A percentile compares a stretch with the other conserved stretches of the same genome.
These are phyloP conservation scores for Pyricularia grisea DNA, from an alignment of 2,329 filamentous ascomycete genomes.

Conservation along the genomic window DNA sequence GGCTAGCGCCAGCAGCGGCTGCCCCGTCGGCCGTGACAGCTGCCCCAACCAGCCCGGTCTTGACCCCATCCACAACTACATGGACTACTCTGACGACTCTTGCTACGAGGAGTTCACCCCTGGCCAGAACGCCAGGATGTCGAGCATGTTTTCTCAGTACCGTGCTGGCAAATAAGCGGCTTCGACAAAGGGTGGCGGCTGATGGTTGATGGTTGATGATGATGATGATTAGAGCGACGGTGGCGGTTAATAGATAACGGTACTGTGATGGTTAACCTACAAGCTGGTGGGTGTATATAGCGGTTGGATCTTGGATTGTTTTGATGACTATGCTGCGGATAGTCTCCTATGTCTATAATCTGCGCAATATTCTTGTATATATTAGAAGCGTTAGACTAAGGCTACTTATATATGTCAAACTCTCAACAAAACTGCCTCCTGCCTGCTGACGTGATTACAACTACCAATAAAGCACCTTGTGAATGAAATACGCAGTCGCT, in stretches of 20 bases:
- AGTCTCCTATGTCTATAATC: not conserved
- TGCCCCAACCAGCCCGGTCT: slow-evolving; percentile 19
- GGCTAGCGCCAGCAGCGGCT: slow-evolving; percentile 22
- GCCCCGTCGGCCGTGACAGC: slow-evolving; percentile 23
- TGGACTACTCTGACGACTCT: slow-evolving; percentile 21
- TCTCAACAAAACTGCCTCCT: no score
- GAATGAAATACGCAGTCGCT: no score
- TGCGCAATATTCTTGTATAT: not conserved
- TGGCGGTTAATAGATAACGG: not conserved
- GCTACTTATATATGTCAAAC: no score
- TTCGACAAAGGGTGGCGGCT: not conserved
- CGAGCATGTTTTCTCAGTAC: not conserved
- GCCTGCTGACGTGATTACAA: no score
- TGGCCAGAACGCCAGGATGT: not conserved
- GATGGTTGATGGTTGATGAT: not conserved
- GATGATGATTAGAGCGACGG: not conserved
- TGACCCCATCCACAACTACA: slow-evolving; percentile 26
- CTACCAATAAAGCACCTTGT: no score
- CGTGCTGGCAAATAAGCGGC: not conserved
- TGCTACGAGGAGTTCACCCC: slow-evolving; percentile 4
- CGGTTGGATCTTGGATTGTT: not conserved
- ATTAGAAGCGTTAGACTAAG: not conserved
- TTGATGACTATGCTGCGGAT: not conserved
- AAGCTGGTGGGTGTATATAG: not conserved
- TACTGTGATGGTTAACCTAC: not conserved